Conservation (phyloP, 768 basidiomycete species). For the Tremella yokohamensis region DNA sequence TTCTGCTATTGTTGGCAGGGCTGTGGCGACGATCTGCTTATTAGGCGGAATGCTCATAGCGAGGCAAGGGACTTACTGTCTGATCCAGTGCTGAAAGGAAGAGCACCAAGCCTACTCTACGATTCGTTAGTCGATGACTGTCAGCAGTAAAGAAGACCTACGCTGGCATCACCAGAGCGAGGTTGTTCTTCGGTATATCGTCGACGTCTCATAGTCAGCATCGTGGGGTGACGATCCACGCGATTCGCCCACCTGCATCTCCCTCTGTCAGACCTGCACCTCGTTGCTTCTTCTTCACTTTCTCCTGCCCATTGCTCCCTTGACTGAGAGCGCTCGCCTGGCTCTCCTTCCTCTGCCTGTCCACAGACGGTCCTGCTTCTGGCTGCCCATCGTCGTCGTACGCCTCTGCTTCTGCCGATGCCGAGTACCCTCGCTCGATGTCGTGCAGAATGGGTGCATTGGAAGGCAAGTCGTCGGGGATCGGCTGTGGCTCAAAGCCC, state of each 20-base stretch:
- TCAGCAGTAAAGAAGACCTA: conserved; percentile 11
- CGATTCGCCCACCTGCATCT: conserved; percentile 20
- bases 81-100: conserved; percentile 43
- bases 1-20: conserved; percentile 39
- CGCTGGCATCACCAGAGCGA: conserved; percentile 39
- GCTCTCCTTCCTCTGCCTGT: conserved; percentile 1
- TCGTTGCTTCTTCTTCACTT: conserved; percentile 11
- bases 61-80: conserved; percentile 23
- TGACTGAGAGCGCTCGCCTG: too few species aligned
- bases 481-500: conserved; percentile 10
- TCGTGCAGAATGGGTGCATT: conserved; percentile 15
- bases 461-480: conserved; percentile 9
- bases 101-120: conserved; percentile 30
- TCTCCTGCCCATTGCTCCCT: neutral
- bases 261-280: conserved; percentile 26
- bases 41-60: conserved; percentile 7
- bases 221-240: neutral
- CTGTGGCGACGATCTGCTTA: conserved; percentile 36
- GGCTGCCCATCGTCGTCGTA: conserved; percentile 2
- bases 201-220: conserved; percentile 32
- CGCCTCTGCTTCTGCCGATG: conserved; percentile 6
- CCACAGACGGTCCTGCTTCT: neutral
- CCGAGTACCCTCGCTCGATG: conserved; percentile 16
- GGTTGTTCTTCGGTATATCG: conserved; percentile 41
- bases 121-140: neutral